phyloP scores from a whole-genome alignment of 2,329 filamentous ascomycete genomes.

The Aureobasidium sp. region DNA sequence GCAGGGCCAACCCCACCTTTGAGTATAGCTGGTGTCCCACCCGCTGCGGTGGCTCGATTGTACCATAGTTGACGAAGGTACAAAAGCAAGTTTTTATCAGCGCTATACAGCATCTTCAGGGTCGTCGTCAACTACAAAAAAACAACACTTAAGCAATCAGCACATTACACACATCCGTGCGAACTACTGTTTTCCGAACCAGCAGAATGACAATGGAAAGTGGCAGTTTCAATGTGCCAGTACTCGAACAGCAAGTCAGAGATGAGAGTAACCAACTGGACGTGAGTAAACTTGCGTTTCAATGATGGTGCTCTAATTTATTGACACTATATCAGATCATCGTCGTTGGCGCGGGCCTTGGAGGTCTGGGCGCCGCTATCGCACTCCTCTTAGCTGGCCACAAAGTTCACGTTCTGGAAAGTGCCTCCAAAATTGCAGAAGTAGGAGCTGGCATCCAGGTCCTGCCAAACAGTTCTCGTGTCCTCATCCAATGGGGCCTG shows the following conservation, averaged over 20 bases:
- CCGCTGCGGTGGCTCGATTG: neutral
- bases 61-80: neutral
- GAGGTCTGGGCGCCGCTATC: conserved; percentile 37
- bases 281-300: neutral
- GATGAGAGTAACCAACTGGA: neutral
- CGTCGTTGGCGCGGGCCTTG: conserved; percentile 42
- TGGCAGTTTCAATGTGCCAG: neutral
- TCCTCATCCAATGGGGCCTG: conserved; percentile 45
- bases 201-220: neutral
- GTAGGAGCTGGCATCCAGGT: conserved; percentile 48
- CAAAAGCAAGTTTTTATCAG: no score
- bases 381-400: conserved; percentile 41
- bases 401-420: conserved; percentile 43
- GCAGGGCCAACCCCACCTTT: neutral
- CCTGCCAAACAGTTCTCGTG: conserved; percentile 41
- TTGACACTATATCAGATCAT: conserved; percentile 32
- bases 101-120: no score
- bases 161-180: neutral
- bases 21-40: neutral
- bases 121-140: no score
- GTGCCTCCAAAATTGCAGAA: conserved; percentile 41
- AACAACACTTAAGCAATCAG: no score
- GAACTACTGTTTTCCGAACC: no score
- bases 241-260: neutral
- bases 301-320: neutral